Percentiles rank a stretch among this genome's conserved stretches.
These are phyloP conservation scores for Annulohypoxylon stygium DNA, from an alignment of 495 filamentous ascomycete genomes.

Conservation along the genomic window DNA sequence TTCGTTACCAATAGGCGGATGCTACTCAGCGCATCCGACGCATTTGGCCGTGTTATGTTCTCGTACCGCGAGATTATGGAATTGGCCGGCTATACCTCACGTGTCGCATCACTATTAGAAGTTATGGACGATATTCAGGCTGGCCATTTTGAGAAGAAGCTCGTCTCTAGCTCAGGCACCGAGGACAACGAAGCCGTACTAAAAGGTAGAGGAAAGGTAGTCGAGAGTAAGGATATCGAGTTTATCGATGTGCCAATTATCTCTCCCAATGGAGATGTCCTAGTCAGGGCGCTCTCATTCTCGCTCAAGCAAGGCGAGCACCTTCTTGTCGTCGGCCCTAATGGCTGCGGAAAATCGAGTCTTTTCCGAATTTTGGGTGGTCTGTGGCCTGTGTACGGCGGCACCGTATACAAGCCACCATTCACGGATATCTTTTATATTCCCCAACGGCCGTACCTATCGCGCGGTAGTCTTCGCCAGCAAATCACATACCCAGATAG, in stretches of 20 bases:
- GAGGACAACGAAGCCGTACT: slow-evolving; percentile 84
- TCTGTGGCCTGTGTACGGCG: slow-evolving; percentile 98
- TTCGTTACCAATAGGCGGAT: slow-evolving; percentile 96
- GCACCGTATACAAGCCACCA: slow-evolving; percentile 87
- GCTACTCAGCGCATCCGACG: slow-evolving; percentile 91
- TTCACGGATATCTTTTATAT: slow-evolving; percentile 97
- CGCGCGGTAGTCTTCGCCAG: slow-evolving; percentile 87
- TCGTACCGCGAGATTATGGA: slow-evolving; percentile 97
- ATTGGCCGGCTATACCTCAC: slow-evolving; percentile 92
- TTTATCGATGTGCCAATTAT: slow-evolving; percentile 97
- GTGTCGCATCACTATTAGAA: slow-evolving; percentile 87
- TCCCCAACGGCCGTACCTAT: slow-evolving; percentile 94
- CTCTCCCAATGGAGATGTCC: slow-evolving; percentile 93
- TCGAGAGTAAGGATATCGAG: slow-evolving; percentile 84
- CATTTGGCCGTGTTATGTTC: slow-evolving; percentile 97
- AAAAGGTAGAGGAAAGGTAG: slow-evolving; percentile 78
- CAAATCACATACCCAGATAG: slow-evolving; percentile 97
- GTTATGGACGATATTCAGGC: slow-evolving; percentile 94
- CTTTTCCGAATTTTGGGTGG: slow-evolving; percentile 97
- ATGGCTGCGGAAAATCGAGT: slow-evolving; percentile 96
- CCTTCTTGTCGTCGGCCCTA: slow-evolving; percentile 93
- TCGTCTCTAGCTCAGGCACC: slow-evolving; percentile 87
- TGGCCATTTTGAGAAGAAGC: slow-evolving; percentile 93
- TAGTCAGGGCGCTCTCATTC: slow-evolving; percentile 87
- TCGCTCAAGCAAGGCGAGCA: slow-evolving; percentile 87